Evolutionary conservation across 768 basidiomycete species (phyloP), one percentile per base, ranked within the genome.

Genomic region (Exidia glandulosa): DNA sequence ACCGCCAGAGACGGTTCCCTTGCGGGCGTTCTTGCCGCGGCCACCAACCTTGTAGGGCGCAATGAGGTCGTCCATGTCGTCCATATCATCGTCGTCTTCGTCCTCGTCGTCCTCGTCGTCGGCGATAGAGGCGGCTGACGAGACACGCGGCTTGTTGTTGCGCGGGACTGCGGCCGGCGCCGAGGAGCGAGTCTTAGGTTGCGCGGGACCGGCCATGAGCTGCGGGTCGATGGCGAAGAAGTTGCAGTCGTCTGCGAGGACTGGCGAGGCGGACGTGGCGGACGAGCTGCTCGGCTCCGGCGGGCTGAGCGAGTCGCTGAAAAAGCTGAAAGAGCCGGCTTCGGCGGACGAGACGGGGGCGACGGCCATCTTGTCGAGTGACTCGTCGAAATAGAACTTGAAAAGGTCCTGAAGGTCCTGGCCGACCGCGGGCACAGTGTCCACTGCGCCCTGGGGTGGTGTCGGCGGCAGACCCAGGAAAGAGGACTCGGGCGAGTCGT

Each of bases 1-100:
- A 16, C 89, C 90, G 3, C 89, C 89, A 2, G 83, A 81, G 57
- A 81, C 79, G 55, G 85, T 86, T 32, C 87, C 83, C 64, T 81
- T 83, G 54, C 85, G 75, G 36, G 45, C 27, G 1, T 77, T 78
- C 65, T 79, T 81, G 59, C 79, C 83, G 66, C 83, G 81, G 7
- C 83, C 83, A 31, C 79, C 83, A 58, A 76, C 77, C 64, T 84
- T 81, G 69, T 77, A 74, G 56, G 82, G 81, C 5, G 78, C 73
- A 37, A 82, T 77, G 30, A 76, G 75, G 41, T 64, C 64, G 32
- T 68, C 70, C 32, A 74, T 71, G 29, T 71, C 72, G 25, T 74
- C 64, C 0, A 75, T 72, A 3, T 66, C 62, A 0, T 76, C 72
- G 65, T 72, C 67, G 32, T 73, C 69, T 16, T 68, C 67, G 23